phyloP scores from a whole-genome alignment of 495 filamentous ascomycete genomes.

The Penicillium chermesinum region DNA sequence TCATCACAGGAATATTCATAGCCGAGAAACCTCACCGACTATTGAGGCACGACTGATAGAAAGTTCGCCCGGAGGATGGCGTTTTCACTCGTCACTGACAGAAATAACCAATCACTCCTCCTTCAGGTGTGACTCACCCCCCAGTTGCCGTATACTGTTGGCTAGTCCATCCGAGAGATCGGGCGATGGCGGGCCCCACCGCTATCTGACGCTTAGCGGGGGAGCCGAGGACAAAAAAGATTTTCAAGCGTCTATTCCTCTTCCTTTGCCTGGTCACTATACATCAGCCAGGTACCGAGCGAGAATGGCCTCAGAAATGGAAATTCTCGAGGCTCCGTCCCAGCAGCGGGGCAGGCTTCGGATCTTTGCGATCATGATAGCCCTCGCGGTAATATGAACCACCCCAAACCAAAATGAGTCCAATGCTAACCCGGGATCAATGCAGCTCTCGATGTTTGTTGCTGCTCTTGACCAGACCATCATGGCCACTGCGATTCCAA shows the following conservation, averaged over 20 bases:
- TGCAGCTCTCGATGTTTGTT: slow-evolving; percentile 42
- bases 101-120: background rate
- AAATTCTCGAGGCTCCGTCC: slow-evolving; percentile 11
- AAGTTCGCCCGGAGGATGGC: too few species aligned
- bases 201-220: background rate
- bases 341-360: slow-evolving; percentile 15
- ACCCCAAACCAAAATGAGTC: background rate
- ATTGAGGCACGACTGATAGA: too few species aligned
- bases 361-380: slow-evolving; percentile 22
- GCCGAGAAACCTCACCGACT: too few species aligned
- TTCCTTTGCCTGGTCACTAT: background rate
- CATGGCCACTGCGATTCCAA: slow-evolving; percentile 56
- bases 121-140: background rate
- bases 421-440: background rate
- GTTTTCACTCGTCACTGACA: slow-evolving; percentile 27
- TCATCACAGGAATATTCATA: too few species aligned
- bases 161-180: background rate
- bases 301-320: slow-evolving; percentile 14
- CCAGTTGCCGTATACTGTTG: background rate
- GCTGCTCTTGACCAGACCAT: slow-evolving; percentile 60
- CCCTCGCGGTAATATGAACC: slow-evolving; percentile 19
- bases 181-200: background rate
- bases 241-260: background rate
- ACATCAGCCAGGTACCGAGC: background rate
- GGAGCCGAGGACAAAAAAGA: background rate